Percentiles rank a stretch among this genome's conserved stretches.
These are phyloP conservation scores for Oryza glumipatula DNA, from an alignment of 176 grass and related monocot species.

Conservation along the genomic window DNA sequence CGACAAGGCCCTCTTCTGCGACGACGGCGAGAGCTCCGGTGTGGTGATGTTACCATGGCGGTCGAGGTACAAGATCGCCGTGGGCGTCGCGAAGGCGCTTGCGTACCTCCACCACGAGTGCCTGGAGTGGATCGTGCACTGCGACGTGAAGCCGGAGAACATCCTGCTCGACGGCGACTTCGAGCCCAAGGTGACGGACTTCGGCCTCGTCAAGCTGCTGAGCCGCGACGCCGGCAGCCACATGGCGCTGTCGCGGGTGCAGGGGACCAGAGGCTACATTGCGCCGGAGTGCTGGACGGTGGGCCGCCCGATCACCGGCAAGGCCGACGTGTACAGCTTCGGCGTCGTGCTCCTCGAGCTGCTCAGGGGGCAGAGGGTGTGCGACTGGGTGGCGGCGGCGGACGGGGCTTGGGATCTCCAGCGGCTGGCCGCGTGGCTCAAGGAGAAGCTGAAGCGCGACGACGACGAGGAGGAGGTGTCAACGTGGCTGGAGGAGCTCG, in stretches of 20 bases:
- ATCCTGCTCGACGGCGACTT: slow-evolving; percentile 57
- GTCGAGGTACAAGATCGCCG: slow-evolving; percentile 49
- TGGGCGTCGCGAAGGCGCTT: slow-evolving; percentile 61
- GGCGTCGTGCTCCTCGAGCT: slow-evolving; percentile 56
- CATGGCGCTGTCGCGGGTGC: slow-evolving; percentile 36
- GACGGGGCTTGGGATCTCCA: background rate
- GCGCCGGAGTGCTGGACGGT: slow-evolving; percentile 64
- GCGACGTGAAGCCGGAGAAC: slow-evolving; percentile 84
- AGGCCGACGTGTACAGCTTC: slow-evolving; percentile 65
- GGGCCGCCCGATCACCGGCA: slow-evolving; percentile 60
- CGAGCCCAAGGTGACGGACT: slow-evolving; percentile 70
- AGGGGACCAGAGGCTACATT: slow-evolving; percentile 57
- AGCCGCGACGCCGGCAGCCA: slow-evolving; percentile 31
- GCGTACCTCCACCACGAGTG: slow-evolving; percentile 79
- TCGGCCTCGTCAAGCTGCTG: slow-evolving; percentile 66
- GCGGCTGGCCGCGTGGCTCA: slow-evolving; percentile 29
- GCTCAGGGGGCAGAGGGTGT: slow-evolving; percentile 47
- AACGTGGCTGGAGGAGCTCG: slow-evolving; percentile 44
- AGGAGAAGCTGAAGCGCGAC: slow-evolving; percentile 37
- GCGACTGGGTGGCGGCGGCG: slow-evolving; percentile 42
- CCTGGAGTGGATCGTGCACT: slow-evolving; percentile 82
- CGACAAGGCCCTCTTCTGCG: slow-evolving; percentile 49
- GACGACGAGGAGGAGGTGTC: background rate
- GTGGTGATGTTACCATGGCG: slow-evolving; percentile 6
- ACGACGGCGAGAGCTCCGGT: background rate